phyloP scores from a whole-genome alignment of 1,139 yeast species.

The Debaryomyces nepalensis region DNA sequence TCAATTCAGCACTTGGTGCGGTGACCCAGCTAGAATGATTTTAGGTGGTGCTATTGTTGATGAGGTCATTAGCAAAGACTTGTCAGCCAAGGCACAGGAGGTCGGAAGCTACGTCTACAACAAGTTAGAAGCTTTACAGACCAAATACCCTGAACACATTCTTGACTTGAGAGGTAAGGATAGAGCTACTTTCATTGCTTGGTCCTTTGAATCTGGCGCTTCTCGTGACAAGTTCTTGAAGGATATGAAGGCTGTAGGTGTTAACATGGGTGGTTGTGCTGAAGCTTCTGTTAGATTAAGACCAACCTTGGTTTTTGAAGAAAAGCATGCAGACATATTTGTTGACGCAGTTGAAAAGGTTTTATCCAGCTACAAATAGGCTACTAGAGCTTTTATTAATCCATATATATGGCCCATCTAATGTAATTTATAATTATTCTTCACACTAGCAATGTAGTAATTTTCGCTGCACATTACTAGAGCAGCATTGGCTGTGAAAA shows the following conservation, averaged over 20 bases:
- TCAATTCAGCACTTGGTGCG: constrained; percentile 92
- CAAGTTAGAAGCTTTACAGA: constrained; percentile 54
- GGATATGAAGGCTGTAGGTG: constrained; percentile 62
- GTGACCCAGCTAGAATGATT: constrained; percentile 80
- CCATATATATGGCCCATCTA: constrained; percentile 1
- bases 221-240: constrained; percentile 62
- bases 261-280: constrained; percentile 84
- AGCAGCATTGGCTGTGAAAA: constrained; percentile 2
- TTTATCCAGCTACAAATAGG: constrained; percentile 38
- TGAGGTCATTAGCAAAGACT: constrained; percentile 64
- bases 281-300: constrained; percentile 74
- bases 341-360: constrained; percentile 54
- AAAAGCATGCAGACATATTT: constrained; percentile 74
- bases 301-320: constrained; percentile 75
- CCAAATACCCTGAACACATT: constrained; percentile 55
- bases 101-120: constrained; percentile 68
- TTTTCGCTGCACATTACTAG: no score
- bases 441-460: background rate
- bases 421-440: background rate
- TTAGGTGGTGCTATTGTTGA: constrained; percentile 71
- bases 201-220: constrained; percentile 61
- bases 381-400: background rate
- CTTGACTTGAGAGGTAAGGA: constrained; percentile 71
- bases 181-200: constrained; percentile 79
- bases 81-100: constrained; percentile 56